Base-by-base conservation (phyloP, 768 basidiomycete species). In the Trichaptum fuscoviolaceum region DNA sequence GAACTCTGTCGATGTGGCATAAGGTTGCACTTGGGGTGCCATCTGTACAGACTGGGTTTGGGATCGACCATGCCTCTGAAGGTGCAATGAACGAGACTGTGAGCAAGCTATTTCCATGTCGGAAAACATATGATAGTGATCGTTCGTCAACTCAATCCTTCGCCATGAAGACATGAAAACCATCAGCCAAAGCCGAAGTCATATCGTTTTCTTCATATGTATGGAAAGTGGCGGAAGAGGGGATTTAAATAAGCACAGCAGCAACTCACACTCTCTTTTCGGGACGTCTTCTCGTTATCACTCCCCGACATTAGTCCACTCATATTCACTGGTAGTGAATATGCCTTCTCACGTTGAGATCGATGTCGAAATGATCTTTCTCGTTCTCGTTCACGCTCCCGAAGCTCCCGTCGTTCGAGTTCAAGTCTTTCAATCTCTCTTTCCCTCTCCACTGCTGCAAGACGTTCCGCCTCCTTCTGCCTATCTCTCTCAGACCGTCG, bases 241-340 rank as follows among this genome's bases (percentile, higher is more conserved):
- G 20, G 42, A 20, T 15, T 52, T 52, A 12, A 52, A 12, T 52
- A 12, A 52, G 42, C 30, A 30, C 30, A 30, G 30, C 30, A 52
- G 42, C 3, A 52, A 66, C 69, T 66, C 36, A 71, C 70, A 52
- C 64, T 64, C 24, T 70, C 69, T 64, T 65, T 68, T 36, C 65
- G 66, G 34, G 59, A 57, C 27, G 52, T 60, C 17, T 64, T 64
- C 63, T 71, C 69, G 36, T 64, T 69, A 63, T 71, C 70, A 57
- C 70, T 71, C 62, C 63, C 67, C 18, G 70, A 70, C 35, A 68
- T 66, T 52, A 52, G 15, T 52, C 42, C 42, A 15, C 15, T 52
- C 59, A 66, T 69, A 65, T 71, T 70, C n/a, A 67, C 70, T 42
- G 70, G 70, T 27, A 69, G 70, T 26, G 70, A 71, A 23, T 69